Evolutionary conservation across 169 alveolate species (phyloP).

Genomic region (Eimeria mitis): DNA sequence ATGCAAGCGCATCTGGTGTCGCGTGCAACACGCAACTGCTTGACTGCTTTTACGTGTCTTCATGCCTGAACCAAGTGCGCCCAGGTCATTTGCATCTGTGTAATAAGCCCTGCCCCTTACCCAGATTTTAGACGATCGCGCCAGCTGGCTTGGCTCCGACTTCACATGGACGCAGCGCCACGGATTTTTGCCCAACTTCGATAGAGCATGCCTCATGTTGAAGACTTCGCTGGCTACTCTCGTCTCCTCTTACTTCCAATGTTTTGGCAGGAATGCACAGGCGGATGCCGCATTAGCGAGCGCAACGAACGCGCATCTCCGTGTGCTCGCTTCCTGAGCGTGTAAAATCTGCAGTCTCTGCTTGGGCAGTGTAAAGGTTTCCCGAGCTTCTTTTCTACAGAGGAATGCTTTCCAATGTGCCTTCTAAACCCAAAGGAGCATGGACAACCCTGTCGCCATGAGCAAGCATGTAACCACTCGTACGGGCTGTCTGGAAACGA

Average conservation of each 20-base stretch:
- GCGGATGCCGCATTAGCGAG: background rate
- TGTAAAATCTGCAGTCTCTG: background rate
- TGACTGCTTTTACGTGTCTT: background rate
- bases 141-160: background rate
- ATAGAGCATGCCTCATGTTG: background rate
- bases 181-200: background rate
- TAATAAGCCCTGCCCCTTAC: background rate
- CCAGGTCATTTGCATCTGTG: background rate
- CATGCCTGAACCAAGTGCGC: background rate
- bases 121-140: background rate
- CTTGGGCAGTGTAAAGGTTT: background rate
- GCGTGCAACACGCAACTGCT: background rate
- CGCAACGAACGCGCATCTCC: background rate
- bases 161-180: background rate
- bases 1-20: background rate
- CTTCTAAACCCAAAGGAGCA: background rate
- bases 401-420: background rate
- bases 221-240: background rate
- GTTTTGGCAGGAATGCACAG: background rate
- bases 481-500: background rate
- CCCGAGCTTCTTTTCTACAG: background rate
- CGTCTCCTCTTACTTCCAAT: background rate
- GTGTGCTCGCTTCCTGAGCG: background rate
- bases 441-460: constrained; percentile 5
- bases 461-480: background rate